phyloP scores from a whole-genome alignment of 2,329 filamentous ascomycete genomes.

The Aphanocladium album region DNA sequence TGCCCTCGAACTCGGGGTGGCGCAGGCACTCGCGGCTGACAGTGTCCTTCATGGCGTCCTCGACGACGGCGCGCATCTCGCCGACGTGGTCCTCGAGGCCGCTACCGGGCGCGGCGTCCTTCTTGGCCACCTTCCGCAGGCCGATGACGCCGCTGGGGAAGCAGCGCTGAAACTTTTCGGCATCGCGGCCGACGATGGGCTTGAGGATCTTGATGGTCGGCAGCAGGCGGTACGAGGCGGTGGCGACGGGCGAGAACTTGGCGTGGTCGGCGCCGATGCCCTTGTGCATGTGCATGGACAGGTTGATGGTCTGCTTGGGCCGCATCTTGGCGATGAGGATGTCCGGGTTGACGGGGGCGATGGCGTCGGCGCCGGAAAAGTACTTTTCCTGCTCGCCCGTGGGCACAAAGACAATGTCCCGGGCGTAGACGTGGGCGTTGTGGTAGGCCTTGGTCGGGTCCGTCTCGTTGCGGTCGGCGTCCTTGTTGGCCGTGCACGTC shows the following conservation, averaged over 20 bases:
- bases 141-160: slow-evolving; percentile 86
- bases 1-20: slow-evolving; percentile 88
- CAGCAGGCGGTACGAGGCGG: slow-evolving; percentile 85
- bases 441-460: slow-evolving; percentile 82
- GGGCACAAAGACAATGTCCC: slow-evolving; percentile 70
- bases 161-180: slow-evolving; percentile 82
- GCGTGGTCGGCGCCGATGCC: slow-evolving; percentile 91
- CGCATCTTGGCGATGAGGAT: slow-evolving; percentile 93
- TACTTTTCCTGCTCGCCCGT: slow-evolving; percentile 66
- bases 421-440: slow-evolving; percentile 78
- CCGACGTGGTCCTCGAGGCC: slow-evolving; percentile 72
- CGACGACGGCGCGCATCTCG: slow-evolving; percentile 81
- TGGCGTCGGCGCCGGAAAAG: slow-evolving; percentile 63
- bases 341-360: slow-evolving; percentile 79
- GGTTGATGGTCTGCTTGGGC: slow-evolving; percentile 78
- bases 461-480: slow-evolving; percentile 65
- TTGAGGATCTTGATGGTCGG: slow-evolving; percentile 78
- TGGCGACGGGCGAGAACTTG: slow-evolving; percentile 95
- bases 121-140: slow-evolving; percentile 63
- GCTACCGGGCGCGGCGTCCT: slow-evolving; percentile 58
- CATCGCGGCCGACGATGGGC: slow-evolving; percentile 82
- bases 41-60: slow-evolving; percentile 86
- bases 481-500: slow-evolving; percentile 72
- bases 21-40: slow-evolving; percentile 89
- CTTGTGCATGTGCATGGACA: slow-evolving; percentile 92